Percentiles rank a stretch among this genome's conserved stretches.
These are phyloP conservation scores for Blastocystis sp. DNA, from an alignment of 352 stramenopile species.

Conservation along the genomic window DNA sequence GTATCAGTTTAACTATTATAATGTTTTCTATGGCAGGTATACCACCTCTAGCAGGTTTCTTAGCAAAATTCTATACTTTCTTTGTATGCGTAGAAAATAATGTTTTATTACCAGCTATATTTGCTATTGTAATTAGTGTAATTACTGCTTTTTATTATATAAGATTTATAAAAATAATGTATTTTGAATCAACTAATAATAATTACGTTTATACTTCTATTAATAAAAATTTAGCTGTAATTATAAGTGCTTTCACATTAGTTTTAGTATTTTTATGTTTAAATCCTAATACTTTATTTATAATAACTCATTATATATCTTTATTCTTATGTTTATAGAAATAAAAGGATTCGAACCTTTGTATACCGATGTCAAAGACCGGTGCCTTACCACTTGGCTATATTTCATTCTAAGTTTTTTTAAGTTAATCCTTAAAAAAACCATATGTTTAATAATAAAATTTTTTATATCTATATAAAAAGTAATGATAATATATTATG, in stretches of 20 bases:
- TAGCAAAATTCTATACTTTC: conserved; percentile 23
- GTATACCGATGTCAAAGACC: neutral
- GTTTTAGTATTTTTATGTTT: too few species aligned
- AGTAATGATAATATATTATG: conserved; percentile 7
- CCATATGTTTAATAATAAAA: neutral
- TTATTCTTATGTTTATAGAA: too few species aligned
- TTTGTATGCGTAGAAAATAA: neutral
- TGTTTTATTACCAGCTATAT: neutral
- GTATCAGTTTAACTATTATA: neutral
- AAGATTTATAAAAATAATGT: conserved; percentile 8
- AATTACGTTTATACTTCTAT: neutral
- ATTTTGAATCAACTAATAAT: neutral
- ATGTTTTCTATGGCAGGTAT: conserved; percentile 13
- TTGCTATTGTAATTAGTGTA: neutral
- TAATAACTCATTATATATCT: too few species aligned
- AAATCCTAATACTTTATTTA: too few species aligned
- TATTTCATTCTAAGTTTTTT: neutral
- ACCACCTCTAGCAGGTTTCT: conserved; percentile 1
- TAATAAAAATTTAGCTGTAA: neutral
- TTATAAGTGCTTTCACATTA: too few species aligned
- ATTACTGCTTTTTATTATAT: conserved; percentile 6
- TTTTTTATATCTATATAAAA: conserved; percentile 7
- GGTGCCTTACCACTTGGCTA: neutral
- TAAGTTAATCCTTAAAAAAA: conserved; percentile 16
- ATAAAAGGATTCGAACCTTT: conserved; percentile 5